These are phyloP conservation scores for Yamadazyma friedrichii DNA, from an alignment of 1,139 yeast species.

Conservation along the genomic window DNA sequence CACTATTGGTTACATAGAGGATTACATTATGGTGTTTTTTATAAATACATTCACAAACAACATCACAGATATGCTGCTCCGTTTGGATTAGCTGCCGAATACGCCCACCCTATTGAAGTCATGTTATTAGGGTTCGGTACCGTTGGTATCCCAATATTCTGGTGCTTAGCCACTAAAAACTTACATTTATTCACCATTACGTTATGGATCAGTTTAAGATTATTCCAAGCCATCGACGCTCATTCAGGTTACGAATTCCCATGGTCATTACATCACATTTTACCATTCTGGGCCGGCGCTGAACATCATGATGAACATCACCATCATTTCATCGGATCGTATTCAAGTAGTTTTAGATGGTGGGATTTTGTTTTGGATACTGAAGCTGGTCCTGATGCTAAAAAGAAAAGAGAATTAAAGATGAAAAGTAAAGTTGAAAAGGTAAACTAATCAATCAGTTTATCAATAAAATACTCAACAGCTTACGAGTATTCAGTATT, in stretches of 20 bases:
- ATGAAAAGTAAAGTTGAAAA: conserved; percentile 35
- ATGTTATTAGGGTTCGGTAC: conserved; percentile 46
- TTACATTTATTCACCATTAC: conserved; percentile 46
- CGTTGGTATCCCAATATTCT: conserved; percentile 46
- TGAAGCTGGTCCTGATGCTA: conserved; percentile 46
- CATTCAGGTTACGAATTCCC: conserved; percentile 52
- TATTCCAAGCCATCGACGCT: conserved; percentile 49
- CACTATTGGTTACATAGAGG: conserved; percentile 49
- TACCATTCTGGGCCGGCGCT: conserved; percentile 54
- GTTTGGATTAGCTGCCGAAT: conserved; percentile 49
- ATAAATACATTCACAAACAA: conserved; percentile 48
- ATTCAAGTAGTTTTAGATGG: conserved; percentile 48
- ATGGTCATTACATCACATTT: conserved; percentile 44
- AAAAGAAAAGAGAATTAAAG: conserved; percentile 34
- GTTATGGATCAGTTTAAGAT: conserved; percentile 42
- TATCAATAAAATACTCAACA: no score
- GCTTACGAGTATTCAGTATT: no score
- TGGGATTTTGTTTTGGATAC: conserved; percentile 43
- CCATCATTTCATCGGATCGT: conserved; percentile 46
- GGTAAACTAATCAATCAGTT: conserved; percentile 8
- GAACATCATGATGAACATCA: conserved; percentile 52
- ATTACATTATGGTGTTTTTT: conserved; percentile 46
- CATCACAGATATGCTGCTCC: conserved; percentile 53
- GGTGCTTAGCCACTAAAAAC: conserved; percentile 34
- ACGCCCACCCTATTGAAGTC: conserved; percentile 50